A percentile compares a stretch with the other conserved stretches of the same genome.
These are phyloP conservation scores for Candida khao-thaluensis DNA, from an alignment of 805 yeast species.

Conservation along the genomic window DNA sequence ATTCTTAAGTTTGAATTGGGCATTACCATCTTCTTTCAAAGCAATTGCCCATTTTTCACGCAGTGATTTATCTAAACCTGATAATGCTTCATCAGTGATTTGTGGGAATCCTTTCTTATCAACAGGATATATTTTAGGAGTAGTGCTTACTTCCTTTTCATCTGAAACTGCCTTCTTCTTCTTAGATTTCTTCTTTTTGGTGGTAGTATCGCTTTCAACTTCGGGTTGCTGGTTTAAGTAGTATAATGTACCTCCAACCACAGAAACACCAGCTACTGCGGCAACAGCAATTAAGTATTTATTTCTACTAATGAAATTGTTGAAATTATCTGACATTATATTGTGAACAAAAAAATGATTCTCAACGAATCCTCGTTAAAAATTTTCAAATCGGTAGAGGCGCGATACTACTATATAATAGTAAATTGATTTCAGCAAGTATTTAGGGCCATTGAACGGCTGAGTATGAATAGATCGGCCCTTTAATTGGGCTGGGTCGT, in stretches of 20 bases:
- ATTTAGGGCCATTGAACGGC: too few species aligned
- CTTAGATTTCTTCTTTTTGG: slow-evolving; percentile 43
- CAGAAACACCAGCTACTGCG: slow-evolving; percentile 62
- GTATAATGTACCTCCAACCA: slow-evolving; percentile 59
- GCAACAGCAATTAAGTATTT: slow-evolving; percentile 61
- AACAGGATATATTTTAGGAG: slow-evolving; percentile 47
- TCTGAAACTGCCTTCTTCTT: slow-evolving; percentile 43
- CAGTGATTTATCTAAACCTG: slow-evolving; percentile 46
- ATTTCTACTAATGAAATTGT: slow-evolving; percentile 48
- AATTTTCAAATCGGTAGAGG: slow-evolving; percentile 8
- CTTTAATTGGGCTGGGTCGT: too few species aligned
- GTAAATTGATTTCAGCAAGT: too few species aligned
- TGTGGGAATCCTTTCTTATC: slow-evolving; percentile 57
- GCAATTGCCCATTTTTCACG: slow-evolving; percentile 66
- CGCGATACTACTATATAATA: not conserved
- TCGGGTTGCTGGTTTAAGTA: slow-evolving; percentile 32
- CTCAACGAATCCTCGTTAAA: slow-evolving; percentile 9
- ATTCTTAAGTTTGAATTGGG: slow-evolving; percentile 65
- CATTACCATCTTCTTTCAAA: slow-evolving; percentile 89
- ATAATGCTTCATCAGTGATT: slow-evolving; percentile 47
- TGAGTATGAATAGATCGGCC: too few species aligned
- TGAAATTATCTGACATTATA: slow-evolving; percentile 8
- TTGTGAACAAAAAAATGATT: not conserved
- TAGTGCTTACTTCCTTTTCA: slow-evolving; percentile 13
- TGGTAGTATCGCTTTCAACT: slow-evolving; percentile 16